Evolutionary conservation across 148 eudicot species (phyloP).

Genomic region (Cornus florida): DNA sequence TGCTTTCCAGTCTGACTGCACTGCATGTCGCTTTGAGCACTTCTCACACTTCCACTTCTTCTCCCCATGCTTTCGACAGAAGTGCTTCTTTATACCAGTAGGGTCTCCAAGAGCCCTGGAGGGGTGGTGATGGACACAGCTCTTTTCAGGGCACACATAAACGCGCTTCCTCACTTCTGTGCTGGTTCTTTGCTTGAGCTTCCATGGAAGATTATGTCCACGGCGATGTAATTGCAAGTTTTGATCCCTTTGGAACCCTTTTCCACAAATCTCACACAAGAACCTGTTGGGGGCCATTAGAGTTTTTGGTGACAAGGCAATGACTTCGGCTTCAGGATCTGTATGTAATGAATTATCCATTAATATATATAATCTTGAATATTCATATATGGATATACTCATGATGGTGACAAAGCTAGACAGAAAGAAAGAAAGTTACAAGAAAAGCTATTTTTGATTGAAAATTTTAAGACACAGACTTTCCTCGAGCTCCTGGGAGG

Average conservation of each 20-base stretch:
- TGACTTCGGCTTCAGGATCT: conserved; percentile 99
- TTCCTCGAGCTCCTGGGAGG: conserved; percentile 74
- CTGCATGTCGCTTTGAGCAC: conserved; percentile 85
- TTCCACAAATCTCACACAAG: conserved; percentile 90
- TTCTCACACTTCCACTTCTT: conserved; percentile 99
- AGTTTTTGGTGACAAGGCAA: conserved; percentile 84
- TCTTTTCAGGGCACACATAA: conserved; percentile 85
- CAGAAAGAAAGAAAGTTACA: neutral
- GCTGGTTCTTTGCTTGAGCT: conserved; percentile 82
- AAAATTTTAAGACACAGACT: neutral
- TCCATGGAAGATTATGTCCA: conserved; percentile 97
- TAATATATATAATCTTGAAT: neutral
- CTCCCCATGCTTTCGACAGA: conserved; percentile 91
- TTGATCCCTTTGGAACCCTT: conserved; percentile 91
- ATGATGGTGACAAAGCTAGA: conserved; percentile 1
- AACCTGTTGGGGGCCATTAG: conserved; percentile 98
- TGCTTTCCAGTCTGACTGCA: conserved; percentile 96
- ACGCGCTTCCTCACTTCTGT: conserved; percentile 75
- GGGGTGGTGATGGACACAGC: conserved; percentile 85
- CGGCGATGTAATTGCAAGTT: conserved; percentile 83
- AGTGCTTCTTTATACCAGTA: conserved; percentile 93
- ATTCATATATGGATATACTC: conserved; percentile 4
- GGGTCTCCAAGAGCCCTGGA: conserved; percentile 89
- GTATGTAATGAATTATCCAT: neutral
- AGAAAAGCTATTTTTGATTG: conserved; percentile 5